These are phyloP conservation scores for Didymella lethalis DNA, from an alignment of 2,329 filamentous ascomycete genomes.

Conservation along the genomic window DNA sequence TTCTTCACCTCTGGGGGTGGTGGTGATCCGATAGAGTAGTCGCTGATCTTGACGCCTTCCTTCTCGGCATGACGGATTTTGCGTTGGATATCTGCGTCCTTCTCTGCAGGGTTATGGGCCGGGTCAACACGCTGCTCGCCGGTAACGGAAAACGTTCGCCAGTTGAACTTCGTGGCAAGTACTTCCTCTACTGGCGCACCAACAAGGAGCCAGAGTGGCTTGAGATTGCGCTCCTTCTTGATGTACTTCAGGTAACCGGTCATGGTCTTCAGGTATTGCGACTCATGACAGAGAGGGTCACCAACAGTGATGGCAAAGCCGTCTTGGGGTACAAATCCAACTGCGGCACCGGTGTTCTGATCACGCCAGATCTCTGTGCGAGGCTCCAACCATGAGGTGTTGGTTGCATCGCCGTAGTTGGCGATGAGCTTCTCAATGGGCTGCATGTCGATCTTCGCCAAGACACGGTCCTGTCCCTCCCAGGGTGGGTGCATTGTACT, in stretches of 20 bases:
- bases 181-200: slow-evolving; percentile 80
- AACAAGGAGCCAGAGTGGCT: slow-evolving; percentile 90
- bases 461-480: slow-evolving; percentile 60
- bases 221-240: slow-evolving; percentile 73
- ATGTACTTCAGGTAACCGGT: slow-evolving; percentile 77
- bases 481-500: slow-evolving; percentile 78
- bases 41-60: slow-evolving; percentile 82
- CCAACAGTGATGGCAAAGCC: slow-evolving; percentile 86
- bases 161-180: slow-evolving; percentile 79
- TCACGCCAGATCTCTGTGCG: slow-evolving; percentile 90
- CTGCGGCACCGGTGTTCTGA: slow-evolving; percentile 76
- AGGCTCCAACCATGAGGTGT: slow-evolving; percentile 92
- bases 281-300: slow-evolving; percentile 82
- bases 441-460: slow-evolving; percentile 66
- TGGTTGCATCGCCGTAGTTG: slow-evolving; percentile 93
- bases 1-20: slow-evolving; percentile 71
- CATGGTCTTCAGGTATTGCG: slow-evolving; percentile 78
- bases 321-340: slow-evolving; percentile 80
- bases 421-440: slow-evolving; percentile 86
- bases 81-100: slow-evolving; percentile 71
- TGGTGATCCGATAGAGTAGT: slow-evolving; percentile 70
- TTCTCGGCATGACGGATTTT: slow-evolving; percentile 83
- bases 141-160: slow-evolving; percentile 87
- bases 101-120: slow-evolving; percentile 69
- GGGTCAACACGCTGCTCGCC: slow-evolving; percentile 89